phyloP scores from a whole-genome alignment of 129 eudicot genomes.

The Gnaphalium uliginosum region DNA sequence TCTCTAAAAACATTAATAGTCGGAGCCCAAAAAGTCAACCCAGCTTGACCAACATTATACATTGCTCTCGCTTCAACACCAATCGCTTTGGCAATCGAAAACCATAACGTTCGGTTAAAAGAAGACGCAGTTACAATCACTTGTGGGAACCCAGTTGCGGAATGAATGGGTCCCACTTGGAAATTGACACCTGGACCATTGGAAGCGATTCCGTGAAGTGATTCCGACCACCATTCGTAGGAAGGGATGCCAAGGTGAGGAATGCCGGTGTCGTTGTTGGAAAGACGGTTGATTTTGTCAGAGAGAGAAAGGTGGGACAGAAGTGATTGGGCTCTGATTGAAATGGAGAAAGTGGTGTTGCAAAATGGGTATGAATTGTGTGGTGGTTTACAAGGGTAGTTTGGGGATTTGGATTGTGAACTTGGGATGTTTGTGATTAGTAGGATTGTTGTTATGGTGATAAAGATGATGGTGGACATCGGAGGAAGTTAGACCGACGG shows the following conservation, averaged over 20 bases:
- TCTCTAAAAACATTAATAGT: slow-evolving; percentile 83
- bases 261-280: slow-evolving; percentile 60
- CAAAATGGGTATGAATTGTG: slow-evolving; percentile 69
- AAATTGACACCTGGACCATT: slow-evolving; percentile 90
- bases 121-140: slow-evolving; percentile 66
- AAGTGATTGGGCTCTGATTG: slow-evolving; percentile 63
- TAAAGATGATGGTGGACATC: slow-evolving; percentile 23
- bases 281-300: slow-evolving; percentile 72
- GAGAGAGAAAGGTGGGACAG: slow-evolving; percentile 63
- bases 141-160: slow-evolving; percentile 85
- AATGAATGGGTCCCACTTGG: slow-evolving; percentile 40
- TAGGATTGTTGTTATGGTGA: neutral
- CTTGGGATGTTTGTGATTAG: slow-evolving; percentile 20
- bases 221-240: slow-evolving; percentile 97
- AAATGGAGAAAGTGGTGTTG: slow-evolving; percentile 53
- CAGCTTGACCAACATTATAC: slow-evolving; percentile 88
- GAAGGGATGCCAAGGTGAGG: slow-evolving; percentile 73
- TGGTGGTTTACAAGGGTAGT: slow-evolving; percentile 62
- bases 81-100: slow-evolving; percentile 46
- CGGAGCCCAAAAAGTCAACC: slow-evolving; percentile 97
- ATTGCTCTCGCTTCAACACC: slow-evolving; percentile 86
- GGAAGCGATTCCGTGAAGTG: slow-evolving; percentile 83
- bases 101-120: slow-evolving; percentile 72
- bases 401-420: slow-evolving; percentile 10
- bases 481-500: slow-evolving; percentile 6